Conservation (phyloP, 768 basidiomycete genomes). For the Myochromella boudieri region DNA sequence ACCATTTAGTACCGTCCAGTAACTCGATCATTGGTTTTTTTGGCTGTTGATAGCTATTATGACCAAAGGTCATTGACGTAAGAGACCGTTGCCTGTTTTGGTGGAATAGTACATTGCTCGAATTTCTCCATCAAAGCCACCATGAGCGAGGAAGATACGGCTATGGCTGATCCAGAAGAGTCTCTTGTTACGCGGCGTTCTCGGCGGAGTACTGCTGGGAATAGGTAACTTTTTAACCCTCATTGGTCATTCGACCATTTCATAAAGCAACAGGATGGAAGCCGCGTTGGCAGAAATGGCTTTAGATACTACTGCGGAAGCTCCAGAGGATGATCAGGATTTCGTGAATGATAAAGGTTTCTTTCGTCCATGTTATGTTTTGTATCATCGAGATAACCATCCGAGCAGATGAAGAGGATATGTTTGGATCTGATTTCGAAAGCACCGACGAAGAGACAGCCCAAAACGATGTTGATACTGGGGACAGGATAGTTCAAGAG, state of each 20-base stretch:
- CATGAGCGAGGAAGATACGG: slow-evolving; percentile 10
- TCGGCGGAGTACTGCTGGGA: slow-evolving; percentile 75
- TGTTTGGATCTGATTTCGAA: slow-evolving; percentile 83
- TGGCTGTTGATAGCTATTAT: slow-evolving; percentile 13
- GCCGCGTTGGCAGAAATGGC: slow-evolving; percentile 73
- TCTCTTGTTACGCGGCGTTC: slow-evolving; percentile 56
- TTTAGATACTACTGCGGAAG: slow-evolving; percentile 51
- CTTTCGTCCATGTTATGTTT: background rate
- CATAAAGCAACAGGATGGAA: slow-evolving; percentile 57
- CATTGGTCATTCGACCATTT: background rate
- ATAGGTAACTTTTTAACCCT: slow-evolving; percentile 61
- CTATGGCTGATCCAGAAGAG: slow-evolving; percentile 36
- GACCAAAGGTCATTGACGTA: too few relatives aligned
- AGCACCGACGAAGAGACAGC: slow-evolving; percentile 77
- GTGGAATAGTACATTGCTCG: too few relatives aligned
- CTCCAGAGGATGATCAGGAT: slow-evolving; percentile 73
- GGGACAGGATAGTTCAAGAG: slow-evolving; percentile 55
- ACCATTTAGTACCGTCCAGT: too few relatives aligned
- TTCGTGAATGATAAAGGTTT: slow-evolving; percentile 67
- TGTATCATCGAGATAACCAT: slow-evolving; percentile 8
- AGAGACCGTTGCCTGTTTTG: too few relatives aligned
- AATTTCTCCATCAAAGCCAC: too few relatives aligned
- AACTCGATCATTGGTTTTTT: too few relatives aligned
- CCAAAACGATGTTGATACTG: slow-evolving; percentile 52
- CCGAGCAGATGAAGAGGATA: slow-evolving; percentile 71